Evolutionary conservation across 352 stramenopile species (phyloP), one percentile per base, ranked within the genome.

Genomic region (Pythium phragmitis): DNA sequence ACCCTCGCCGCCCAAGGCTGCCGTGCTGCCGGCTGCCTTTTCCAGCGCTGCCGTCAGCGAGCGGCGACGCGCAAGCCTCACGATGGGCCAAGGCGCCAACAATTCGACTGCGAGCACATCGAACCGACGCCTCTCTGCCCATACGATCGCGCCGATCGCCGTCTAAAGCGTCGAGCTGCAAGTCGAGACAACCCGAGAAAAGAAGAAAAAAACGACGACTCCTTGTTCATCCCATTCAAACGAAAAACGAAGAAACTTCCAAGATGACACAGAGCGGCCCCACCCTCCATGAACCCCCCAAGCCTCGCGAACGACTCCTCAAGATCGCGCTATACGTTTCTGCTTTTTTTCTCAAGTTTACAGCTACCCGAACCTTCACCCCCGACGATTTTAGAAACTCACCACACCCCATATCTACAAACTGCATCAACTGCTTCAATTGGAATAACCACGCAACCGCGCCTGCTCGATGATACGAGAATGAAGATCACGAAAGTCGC

Each of bases 11-110:
- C 13, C 9, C 2, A 52, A 55, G 23, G 36, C 53, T 19, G 45
- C 37, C 8, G 41, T 46, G 23, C 7, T 68, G 45, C 46, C 54
- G 14, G n/a, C 61, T 17, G 54, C 46, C 14, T 68, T 68, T 17
- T 30, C 53, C 4, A 68, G 16, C 23, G 47, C 61, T 23, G 45
- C 61, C 5, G 53, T 68, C 17, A 57, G n/a, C n/a, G 61, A 68
- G 48, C 61, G 49, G n/a, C 61, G 61, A 7, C 61, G 61, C 14
- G 61, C 61, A 2, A 68, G 61, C 45, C 49, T 68, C 21, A 68
- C 61, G 2, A 57, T 62, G 36, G 53, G 53, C 39, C 9, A 21
- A 7, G 45, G 26, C 13, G 19, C 28, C 36, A 46, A 6, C 46
- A 41, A 43, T 33, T 2, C 39, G 39, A 46, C 19, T 33, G 11